Percentiles rank a stretch among this genome's conserved stretches.
phyloP scores from a whole-genome alignment of 352 stramenopile species.

The Phytophthora ramorum region DNA sequence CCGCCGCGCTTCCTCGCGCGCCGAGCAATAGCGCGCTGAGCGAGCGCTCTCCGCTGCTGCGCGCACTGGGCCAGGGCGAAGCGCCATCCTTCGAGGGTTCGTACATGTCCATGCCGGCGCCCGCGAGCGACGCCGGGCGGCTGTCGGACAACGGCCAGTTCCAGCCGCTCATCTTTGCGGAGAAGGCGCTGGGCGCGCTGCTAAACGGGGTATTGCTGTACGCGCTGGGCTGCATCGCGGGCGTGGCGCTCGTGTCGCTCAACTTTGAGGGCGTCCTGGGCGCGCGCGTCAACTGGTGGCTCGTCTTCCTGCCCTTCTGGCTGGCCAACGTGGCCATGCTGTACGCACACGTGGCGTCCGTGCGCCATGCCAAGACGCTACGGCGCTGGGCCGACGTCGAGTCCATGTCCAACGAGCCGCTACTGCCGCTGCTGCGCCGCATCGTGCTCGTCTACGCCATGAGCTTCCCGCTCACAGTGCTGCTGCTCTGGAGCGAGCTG shows the following conservation, averaged over 20 bases:
- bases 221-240: constrained; percentile 75
- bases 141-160: constrained; percentile 59
- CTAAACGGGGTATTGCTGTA: constrained; percentile 84
- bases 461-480: constrained; percentile 67
- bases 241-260: constrained; percentile 73
- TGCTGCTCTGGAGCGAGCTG: constrained; percentile 85
- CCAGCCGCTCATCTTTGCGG: constrained; percentile 79
- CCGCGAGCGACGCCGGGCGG: constrained; percentile 19
- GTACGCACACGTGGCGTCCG: constrained; percentile 65
- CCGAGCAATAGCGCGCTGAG: constrained; percentile 34
- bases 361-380: constrained; percentile 71
- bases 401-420: constrained; percentile 81
- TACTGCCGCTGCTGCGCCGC: constrained; percentile 75
- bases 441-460: constrained; percentile 83
- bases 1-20: constrained; percentile 30
- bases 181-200: constrained; percentile 75
- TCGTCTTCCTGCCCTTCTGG: constrained; percentile 86
- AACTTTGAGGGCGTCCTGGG: constrained; percentile 81
- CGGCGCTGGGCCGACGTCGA: constrained; percentile 82
- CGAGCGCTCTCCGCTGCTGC: constrained; percentile 77
- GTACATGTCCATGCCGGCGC: constrained; percentile 78
- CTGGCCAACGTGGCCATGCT: constrained; percentile 71
- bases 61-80: constrained; percentile 49
- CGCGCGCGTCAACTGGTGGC: constrained; percentile 76
- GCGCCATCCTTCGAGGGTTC: constrained; percentile 68